phyloP scores from a whole-genome alignment of 2,329 filamentous ascomycete species.

The Aspergillus sp. region DNA sequence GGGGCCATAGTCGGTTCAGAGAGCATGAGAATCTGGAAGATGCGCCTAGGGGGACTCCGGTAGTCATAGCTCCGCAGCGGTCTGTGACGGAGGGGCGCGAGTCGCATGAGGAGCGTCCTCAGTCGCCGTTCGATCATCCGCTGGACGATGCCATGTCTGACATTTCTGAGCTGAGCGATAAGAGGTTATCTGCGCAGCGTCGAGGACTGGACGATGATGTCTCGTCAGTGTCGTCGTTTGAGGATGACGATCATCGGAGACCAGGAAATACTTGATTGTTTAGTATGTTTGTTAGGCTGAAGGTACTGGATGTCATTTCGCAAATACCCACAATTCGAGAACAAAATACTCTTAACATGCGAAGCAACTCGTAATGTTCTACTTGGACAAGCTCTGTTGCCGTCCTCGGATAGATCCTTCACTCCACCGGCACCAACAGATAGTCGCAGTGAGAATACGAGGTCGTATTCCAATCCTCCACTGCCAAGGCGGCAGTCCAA shows the following conservation, averaged over 20 bases:
- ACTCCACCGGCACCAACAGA: too few relatives aligned
- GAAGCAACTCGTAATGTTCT: too few relatives aligned
- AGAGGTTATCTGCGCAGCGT: conserved; percentile 4
- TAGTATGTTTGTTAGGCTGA: too few relatives aligned
- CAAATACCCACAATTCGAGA: not conserved
- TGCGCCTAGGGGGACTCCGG: not conserved
- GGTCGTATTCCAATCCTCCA: too few relatives aligned
- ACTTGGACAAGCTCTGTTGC: too few relatives aligned
- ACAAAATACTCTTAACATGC: too few relatives aligned
- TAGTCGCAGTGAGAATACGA: too few relatives aligned
- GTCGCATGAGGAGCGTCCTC: conserved; percentile 7
- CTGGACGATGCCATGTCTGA: conserved; percentile 25
- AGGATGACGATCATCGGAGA: conserved; percentile 15
- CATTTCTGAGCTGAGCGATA: conserved; percentile 21
- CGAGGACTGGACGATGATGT: conserved; percentile 24
- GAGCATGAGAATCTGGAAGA: not conserved
- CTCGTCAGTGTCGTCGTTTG: conserved; percentile 32
- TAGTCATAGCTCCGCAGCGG: not conserved
- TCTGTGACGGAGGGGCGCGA: not conserved
- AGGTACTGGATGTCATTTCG: too few relatives aligned
- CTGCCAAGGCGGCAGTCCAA: too few relatives aligned
- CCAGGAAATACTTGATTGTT: not conserved
- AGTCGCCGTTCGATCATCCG: conserved; percentile 23
- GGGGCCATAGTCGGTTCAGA: not conserved
- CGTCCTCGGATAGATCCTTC: too few relatives aligned